phyloP scores from a whole-genome alignment of 116 monocot species.

The Cymodocea nodosa region DNA sequence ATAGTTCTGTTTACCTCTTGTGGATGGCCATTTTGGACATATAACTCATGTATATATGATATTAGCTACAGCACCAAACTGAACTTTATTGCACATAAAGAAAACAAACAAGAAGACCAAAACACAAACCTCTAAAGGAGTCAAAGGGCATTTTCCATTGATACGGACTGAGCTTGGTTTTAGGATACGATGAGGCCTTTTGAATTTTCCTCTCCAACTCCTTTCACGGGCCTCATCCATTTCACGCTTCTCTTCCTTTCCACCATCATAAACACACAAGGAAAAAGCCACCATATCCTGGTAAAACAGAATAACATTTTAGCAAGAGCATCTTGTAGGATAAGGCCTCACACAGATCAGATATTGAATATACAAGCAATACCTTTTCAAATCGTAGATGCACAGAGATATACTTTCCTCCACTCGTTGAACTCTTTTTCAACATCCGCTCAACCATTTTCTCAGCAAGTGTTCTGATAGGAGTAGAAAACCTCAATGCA shows the following conservation, averaged over 20 bases:
- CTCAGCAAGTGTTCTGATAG: slow-evolving; percentile 72
- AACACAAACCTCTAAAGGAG: slow-evolving; percentile 67
- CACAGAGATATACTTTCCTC: slow-evolving; percentile 85
- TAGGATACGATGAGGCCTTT: slow-evolving; percentile 49
- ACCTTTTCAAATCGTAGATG: slow-evolving; percentile 99
- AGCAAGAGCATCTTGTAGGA: not conserved
- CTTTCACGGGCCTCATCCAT: slow-evolving; percentile 94
- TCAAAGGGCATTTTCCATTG: slow-evolving; percentile 88
- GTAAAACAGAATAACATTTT: not conserved
- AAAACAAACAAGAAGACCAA: not conserved
- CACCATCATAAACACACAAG: slow-evolving; percentile 90
- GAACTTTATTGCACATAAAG: not conserved
- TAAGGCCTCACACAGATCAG: not conserved
- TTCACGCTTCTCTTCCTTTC: slow-evolving; percentile 61
- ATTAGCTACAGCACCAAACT: not conserved
- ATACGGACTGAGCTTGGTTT: slow-evolving; percentile 57
- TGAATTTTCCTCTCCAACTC: slow-evolving; percentile 93
- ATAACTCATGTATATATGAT: not conserved
- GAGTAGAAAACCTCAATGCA: slow-evolving; percentile 69
- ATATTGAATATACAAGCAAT: not conserved
- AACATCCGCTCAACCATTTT: slow-evolving; percentile 85
- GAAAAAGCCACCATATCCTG: slow-evolving; percentile 99
- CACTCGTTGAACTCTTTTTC: slow-evolving; percentile 59
- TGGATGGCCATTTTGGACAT: too few species aligned
- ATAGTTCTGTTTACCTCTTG: too few species aligned